Percentiles rank a stretch among this genome's conserved stretches.
Conservation (phyloP, 2,329 filamentous ascomycete genomes). For the Trichoderma koningii region DNA sequence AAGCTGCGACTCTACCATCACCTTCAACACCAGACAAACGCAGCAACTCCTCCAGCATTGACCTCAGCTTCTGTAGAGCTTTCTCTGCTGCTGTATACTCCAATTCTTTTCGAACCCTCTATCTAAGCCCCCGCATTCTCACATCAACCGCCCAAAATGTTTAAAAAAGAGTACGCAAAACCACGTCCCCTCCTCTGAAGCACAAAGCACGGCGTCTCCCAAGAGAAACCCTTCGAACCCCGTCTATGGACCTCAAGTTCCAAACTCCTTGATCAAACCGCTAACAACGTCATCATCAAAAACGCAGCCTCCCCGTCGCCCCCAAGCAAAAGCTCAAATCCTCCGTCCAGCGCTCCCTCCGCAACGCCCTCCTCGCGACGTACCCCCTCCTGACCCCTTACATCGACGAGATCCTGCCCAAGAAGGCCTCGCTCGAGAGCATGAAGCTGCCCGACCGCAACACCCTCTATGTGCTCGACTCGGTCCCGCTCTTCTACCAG, state of each 20-base stretch:
- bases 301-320: constrained; percentile 66
- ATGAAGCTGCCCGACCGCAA: constrained; percentile 92
- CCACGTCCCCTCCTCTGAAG: neutral
- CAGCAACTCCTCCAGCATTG: neutral
- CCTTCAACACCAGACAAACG: neutral
- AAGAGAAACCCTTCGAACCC: no score
- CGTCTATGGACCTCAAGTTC: no score
- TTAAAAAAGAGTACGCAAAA: constrained; percentile 80
- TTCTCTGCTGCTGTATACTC: no score
- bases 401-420: constrained; percentile 93
- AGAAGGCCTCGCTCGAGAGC: constrained; percentile 86
- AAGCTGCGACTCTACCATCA: neutral
- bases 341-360: constrained; percentile 84
- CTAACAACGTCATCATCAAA: neutral
- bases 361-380: constrained; percentile 76
- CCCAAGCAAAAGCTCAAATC: constrained; percentile 97
- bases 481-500: constrained; percentile 87
- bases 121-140: neutral
- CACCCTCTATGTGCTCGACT: constrained; percentile 81
- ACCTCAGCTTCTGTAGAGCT: neutral
- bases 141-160: constrained; percentile 61
- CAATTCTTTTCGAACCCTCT: neutral
- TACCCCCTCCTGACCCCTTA: constrained; percentile 84
- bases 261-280: no score
- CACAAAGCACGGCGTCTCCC: neutral